phyloP scores from a whole-genome alignment of 1,284 basidiomycete species.

The Dichomitus squalens region DNA sequence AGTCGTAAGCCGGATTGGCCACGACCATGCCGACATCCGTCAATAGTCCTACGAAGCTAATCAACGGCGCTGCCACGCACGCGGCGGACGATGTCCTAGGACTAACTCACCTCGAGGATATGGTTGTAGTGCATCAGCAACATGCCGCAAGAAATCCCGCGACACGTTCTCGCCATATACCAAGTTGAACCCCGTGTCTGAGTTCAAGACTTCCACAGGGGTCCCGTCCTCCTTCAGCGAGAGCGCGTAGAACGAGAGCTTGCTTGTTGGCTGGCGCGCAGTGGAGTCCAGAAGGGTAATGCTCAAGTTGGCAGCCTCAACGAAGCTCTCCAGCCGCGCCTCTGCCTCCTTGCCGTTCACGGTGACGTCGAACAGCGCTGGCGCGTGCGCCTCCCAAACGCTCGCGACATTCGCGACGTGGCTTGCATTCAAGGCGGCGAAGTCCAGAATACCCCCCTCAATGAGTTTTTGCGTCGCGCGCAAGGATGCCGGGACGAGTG shows the following conservation, averaged over 20 bases:
- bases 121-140: constrained; percentile 41
- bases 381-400: constrained; percentile 45
- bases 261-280: not conserved
- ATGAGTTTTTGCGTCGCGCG: constrained; percentile 44
- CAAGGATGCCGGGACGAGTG: constrained; percentile 50
- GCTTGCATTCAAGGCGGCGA: constrained; percentile 1
- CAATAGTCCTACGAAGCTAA: constrained; percentile 32
- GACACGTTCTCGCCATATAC: constrained; percentile 40
- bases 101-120: constrained; percentile 40
- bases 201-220: constrained; percentile 40
- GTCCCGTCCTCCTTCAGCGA: constrained; percentile 35
- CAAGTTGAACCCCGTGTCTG: constrained; percentile 43
- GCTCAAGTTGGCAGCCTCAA: constrained; percentile 40
- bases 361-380: constrained; percentile 43
- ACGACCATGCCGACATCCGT: constrained; percentile 47
- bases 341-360: constrained; percentile 36
- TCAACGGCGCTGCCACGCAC: not conserved
- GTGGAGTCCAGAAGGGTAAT: constrained; percentile 31
- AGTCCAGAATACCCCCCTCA: constrained; percentile 34
- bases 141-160: constrained; percentile 35
- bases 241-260: constrained; percentile 37
- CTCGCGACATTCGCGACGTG: constrained; percentile 34
- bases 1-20: constrained; percentile 45
- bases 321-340: constrained; percentile 41
- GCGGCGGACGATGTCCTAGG: not conserved